Evolutionary conservation across 2,329 filamentous ascomycete genomes (phyloP), one percentile per base, ranked within the genome.

Genomic region (Pseudopyricularia javanii): DNA sequence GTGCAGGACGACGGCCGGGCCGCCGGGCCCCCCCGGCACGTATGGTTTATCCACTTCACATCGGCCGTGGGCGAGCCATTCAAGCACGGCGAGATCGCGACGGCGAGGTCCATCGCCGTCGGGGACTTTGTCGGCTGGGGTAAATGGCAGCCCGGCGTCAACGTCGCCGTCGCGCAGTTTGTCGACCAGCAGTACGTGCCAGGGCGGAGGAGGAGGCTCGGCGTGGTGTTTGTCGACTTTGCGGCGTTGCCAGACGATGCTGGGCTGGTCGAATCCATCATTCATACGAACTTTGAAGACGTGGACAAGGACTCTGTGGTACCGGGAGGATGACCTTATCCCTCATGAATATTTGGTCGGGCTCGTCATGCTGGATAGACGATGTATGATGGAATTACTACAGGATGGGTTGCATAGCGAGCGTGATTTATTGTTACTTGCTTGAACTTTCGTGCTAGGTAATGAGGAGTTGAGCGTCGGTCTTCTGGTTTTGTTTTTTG

Each of bases 41-140:
- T 48, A 32, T 71, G 69, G 69, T 71, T 64, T 50, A 59, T 72
- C 51, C 71, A 71, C 56, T 74, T 74, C 55, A 68, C 65, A 55
- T 70, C 66, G 17, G 70, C 69, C 3, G 72, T 69, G 7, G 71
- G 66, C 14, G 66, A 65, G 26, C 63, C 63, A 14, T 61, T 59
- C 53, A 58, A 66, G 56, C 64, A 66, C 54, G 66, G 66, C 45
- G 66, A 68, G 59, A 56, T 69, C 2, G 66, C 66, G 6, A 64
- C 68, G 58, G 59, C 63, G n/a, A 67, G 73, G 56, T 71, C 69
- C 60, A 67, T 74, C 37, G 71, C 72, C 0, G 62, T 72, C 2
- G 72, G 72, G 7, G 71, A 67, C 1, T 67, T 71, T 50, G 60
- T 64, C 20, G 64, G 65, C 30, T 52, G 50, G 50, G 40, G 40